Base-by-base conservation (phyloP, 495 filamentous ascomycete species). In the Trichoderma orchidacearum region DNA sequence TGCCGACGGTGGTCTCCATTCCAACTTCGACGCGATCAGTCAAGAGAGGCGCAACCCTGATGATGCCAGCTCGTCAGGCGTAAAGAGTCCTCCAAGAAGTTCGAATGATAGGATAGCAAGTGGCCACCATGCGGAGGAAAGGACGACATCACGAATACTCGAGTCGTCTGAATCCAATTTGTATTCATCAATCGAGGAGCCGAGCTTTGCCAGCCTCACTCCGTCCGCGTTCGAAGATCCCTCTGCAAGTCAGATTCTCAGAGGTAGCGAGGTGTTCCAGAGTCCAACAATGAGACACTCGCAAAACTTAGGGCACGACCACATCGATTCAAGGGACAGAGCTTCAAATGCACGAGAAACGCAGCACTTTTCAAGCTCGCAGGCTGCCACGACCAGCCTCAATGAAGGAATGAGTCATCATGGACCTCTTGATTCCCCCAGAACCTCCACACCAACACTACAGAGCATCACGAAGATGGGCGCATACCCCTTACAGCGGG, bases 161-260 rank as follows among this genome's bases (percentile, higher is more conserved):
- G 84, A 77, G 50, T 84, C 85, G n/a, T 84, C 81, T 15, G 88
- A 89, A 59, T 96, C 89, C 2, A 86, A 85, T 52, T 80, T 84
- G 1, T 84, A 85, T 60, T 90, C 87, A 59, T 90, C 87, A 15
- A 65, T 87, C 9, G 88, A 86, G 35, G 84, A 83, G 7, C 85
- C 73, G 2, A 74, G 75, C 23, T 79, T 84, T 35, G 89, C 87
- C 17, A 85, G 84, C 13, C 74, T 80, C 12, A 72, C 84, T 15
- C 72, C 82, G 11, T 83, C 87, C n/a, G 86, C 83, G 3, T 82
- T 82, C 63, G 85, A 89, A 38, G 86, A 90, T 35, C 87, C 80
- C 38, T 93, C 92, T 35, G 91, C 87, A 9, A 96, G 93, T 67
- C 88, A 94, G 66, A 96, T 97, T 15, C 72, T 98, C 12, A 79